Base-by-base conservation (phyloP, 2,329 filamentous ascomycete genomes). In the Sclerotinia glacialis region DNA sequence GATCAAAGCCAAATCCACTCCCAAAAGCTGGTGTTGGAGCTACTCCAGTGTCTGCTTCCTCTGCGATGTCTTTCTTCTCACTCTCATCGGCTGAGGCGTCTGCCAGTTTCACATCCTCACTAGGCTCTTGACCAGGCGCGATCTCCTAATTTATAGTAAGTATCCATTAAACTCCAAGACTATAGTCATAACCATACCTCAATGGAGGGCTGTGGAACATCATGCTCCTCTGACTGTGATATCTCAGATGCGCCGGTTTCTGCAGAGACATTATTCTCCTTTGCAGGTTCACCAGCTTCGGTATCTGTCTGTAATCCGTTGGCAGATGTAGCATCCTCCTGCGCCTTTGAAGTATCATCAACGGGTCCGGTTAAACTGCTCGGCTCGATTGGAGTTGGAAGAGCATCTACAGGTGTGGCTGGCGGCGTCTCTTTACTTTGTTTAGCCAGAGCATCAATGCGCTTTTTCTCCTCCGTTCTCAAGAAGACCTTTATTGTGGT, bases 401-500 rank as follows among this genome's bases (percentile, higher is more conserved):
- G 74, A 31, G 68, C 59, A 4, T 69, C 62, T 28, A 73, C 68
- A 26, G 75, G 72, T 21, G 73, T 74, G 26, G 68, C 68, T 14
- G 80, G 77, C 28, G 79, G 76, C 37, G 74, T 72, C 42, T 76
- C 74, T 53, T 79, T 76, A 59, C 76, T 73, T 65, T 79, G 77
- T 62, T 80, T 80, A 67, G 75, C 79, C 54, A 85, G 83, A 53
- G 82, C 82, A 61, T 86, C 85, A 73, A 93, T 90, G 69, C 90
- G 86, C 79, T 96, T 96, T 83, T 96, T 96, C 78, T 96, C 91
- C 72, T 93, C 91, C 0, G 90, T 96, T 74, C 93, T 91, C 59
- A 99, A 80, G 75, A 96, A 99, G 16, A 95, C 91, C 72, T 91
- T 90, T 71, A 98, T 89, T 1, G 95, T 99, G 34, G 91, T 95